These are phyloP conservation scores for Aleurites moluccanus DNA, from an alignment of 441 rosid species.

Conservation along the genomic window DNA sequence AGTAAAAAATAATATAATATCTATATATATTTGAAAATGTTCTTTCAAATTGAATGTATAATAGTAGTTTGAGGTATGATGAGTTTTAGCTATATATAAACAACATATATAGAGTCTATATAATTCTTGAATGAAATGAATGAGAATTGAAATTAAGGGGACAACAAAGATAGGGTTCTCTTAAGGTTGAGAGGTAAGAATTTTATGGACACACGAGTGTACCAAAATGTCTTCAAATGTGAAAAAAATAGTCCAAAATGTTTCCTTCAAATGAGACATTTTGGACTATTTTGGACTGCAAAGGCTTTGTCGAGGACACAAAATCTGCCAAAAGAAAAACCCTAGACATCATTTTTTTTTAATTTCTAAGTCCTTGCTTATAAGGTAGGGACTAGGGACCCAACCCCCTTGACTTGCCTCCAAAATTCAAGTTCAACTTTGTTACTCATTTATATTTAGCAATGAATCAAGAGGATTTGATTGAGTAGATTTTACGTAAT, in stretches of 20 bases:
- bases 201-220: constrained; percentile 27
- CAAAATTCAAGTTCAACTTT: constrained; percentile 10
- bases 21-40: too few species aligned
- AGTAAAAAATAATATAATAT: too few species aligned
- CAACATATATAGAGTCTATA: background rate
- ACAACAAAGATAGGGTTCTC: constrained; percentile 23
- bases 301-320: constrained; percentile 29
- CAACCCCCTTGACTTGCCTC: constrained; percentile 21
- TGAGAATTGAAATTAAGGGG: constrained; percentile 10
- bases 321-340: constrained; percentile 28
- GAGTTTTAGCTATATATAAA: background rate
- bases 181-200: constrained; percentile 20
- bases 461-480: background rate
- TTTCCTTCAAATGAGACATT: too few species aligned
- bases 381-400: constrained; percentile 17
- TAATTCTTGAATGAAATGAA: constrained; percentile 20
- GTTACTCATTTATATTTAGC: background rate
- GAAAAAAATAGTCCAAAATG: constrained; percentile 41
- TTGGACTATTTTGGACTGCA: constrained; percentile 51
- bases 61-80: background rate
- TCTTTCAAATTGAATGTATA: background rate
- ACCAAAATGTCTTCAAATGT: constrained; percentile 39
- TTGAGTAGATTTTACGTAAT: too few species aligned
- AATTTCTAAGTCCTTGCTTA: constrained; percentile 10
- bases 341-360: constrained; percentile 5